Base-by-base conservation (phyloP, 768 basidiomycete species). In the Phaeotremella fagi region DNA sequence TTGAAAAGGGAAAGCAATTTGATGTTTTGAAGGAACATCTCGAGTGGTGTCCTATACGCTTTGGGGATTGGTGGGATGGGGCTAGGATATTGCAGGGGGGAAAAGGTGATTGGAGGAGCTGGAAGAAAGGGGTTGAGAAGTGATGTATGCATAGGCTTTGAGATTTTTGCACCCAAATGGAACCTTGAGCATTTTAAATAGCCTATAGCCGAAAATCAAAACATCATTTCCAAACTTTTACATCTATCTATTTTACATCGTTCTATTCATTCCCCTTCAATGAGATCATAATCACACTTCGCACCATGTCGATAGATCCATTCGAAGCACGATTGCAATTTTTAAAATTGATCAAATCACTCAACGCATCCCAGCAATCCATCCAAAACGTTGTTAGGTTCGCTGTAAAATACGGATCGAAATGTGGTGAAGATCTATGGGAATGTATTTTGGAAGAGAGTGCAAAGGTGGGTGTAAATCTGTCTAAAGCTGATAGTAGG, bases 371-470 rank as follows among this genome's bases (percentile, higher is more conserved):
- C 25, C 88, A 90, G 66, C 84, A 83, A 65, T 90, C 88, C 12
- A 91, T 92, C 48, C 87, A 88, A 73, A 88, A 86, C 72, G 85
- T 87, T 29, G 90, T 92, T 27, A 79, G 80, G 7, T 92, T 84
- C 64, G 88, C 89, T 0, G 79, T 91, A 50, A 90, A 90, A 71
- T 85, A 87, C 66, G 90, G 86, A 49, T 78, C 85, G 4, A 81
- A 81, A 52, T 91, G 89, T 51, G 90, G 88, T 4, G 90, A 94
- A 64, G 90, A 95, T 72, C 74, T 94, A 11, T 94, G 90, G 91
- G 90, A 92, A 62, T 92, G 90, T 63, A 81, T 94, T 33, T 75
- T 90, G 23, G 90, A 94, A 69, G 88, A 92, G 76, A 89, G 85
- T 59, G 84, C 87, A 71, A 92, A 90, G 80, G 90, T 86, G 52